Conservation (phyloP, 805 yeast species). For the Phaffomyces antillensis region DNA sequence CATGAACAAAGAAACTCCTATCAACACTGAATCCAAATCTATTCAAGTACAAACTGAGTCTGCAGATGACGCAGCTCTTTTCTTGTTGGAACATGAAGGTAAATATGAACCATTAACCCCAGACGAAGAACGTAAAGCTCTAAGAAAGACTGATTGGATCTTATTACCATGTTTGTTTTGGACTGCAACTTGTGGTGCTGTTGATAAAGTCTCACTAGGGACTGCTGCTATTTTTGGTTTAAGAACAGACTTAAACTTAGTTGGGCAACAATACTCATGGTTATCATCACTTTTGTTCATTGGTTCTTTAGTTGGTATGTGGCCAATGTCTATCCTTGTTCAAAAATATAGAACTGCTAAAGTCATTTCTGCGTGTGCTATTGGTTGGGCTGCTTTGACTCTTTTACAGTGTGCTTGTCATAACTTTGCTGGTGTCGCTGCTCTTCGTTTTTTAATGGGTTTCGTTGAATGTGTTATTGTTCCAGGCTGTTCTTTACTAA, state of each 20-base stretch:
- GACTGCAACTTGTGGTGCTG: constrained; percentile 30
- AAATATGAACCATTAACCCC: constrained; percentile 20
- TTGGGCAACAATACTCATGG: constrained; percentile 36
- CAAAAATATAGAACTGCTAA: constrained; percentile 21
- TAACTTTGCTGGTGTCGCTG: constrained; percentile 33
- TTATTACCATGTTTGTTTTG: constrained; percentile 31
- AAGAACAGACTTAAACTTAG: constrained; percentile 30
- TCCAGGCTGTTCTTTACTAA: constrained; percentile 34
- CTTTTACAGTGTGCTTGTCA: constrained; percentile 27
- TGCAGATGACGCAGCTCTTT: constrained; percentile 22
- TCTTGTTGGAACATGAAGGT: constrained; percentile 19
- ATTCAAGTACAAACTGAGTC: neutral
- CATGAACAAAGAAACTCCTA: neutral
- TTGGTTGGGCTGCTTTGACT: constrained; percentile 17
- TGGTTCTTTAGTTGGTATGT: constrained; percentile 37
- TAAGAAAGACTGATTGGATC: constrained; percentile 32
- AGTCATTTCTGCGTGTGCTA: constrained; percentile 18
- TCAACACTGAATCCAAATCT: neutral
- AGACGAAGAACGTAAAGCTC: constrained; percentile 25
- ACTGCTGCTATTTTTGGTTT: constrained; percentile 43
- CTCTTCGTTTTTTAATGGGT: constrained; percentile 40
- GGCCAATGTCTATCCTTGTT: constrained; percentile 26
- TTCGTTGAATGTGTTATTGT: constrained; percentile 33
- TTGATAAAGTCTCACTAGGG: constrained; percentile 37
- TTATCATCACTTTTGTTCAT: constrained; percentile 33